phyloP scores from a whole-genome alignment of 2,329 filamentous ascomycete genomes.

The Ceratocystis colombiana region DNA sequence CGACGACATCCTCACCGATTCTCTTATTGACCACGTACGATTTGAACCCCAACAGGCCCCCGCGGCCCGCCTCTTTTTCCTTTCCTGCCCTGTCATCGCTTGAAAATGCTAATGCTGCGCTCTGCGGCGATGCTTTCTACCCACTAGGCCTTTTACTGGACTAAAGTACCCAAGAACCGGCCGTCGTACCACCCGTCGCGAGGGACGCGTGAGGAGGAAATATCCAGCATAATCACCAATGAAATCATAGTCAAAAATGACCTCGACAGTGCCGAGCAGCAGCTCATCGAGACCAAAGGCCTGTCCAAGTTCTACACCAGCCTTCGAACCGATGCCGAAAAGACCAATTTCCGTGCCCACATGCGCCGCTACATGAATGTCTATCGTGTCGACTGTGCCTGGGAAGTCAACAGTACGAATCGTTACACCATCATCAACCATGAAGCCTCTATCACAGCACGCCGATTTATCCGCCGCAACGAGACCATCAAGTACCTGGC shows the following conservation, averaged over 20 bases:
- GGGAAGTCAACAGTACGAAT: constrained; percentile 84
- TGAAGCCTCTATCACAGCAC: constrained; percentile 77
- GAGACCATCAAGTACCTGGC: constrained; percentile 84
- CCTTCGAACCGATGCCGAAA: constrained; percentile 66
- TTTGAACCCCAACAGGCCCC: neutral
- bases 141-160: constrained; percentile 84
- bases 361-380: constrained; percentile 85
- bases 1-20: constrained; percentile 92
- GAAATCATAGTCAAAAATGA: constrained; percentile 69
- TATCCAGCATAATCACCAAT: constrained; percentile 50
- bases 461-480: constrained; percentile 66
- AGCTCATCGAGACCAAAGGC: constrained; percentile 62
- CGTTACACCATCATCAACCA: constrained; percentile 86
- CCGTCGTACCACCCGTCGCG: constrained; percentile 76
- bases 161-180: constrained; percentile 86
- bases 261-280: constrained; percentile 56
- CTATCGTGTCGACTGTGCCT: constrained; percentile 86
- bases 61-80: constrained; percentile 9
- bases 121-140: constrained; percentile 4
- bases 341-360: constrained; percentile 76
- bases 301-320: constrained; percentile 59
- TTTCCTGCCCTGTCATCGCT: constrained; percentile 23
- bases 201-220: constrained; percentile 58
- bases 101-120: constrained; percentile 25
- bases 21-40: constrained; percentile 86